Evolutionary conservation across 495 filamentous ascomycete species (phyloP), one percentile per base, ranked within the genome.

Genomic region (Emericellopsis terricola): DNA sequence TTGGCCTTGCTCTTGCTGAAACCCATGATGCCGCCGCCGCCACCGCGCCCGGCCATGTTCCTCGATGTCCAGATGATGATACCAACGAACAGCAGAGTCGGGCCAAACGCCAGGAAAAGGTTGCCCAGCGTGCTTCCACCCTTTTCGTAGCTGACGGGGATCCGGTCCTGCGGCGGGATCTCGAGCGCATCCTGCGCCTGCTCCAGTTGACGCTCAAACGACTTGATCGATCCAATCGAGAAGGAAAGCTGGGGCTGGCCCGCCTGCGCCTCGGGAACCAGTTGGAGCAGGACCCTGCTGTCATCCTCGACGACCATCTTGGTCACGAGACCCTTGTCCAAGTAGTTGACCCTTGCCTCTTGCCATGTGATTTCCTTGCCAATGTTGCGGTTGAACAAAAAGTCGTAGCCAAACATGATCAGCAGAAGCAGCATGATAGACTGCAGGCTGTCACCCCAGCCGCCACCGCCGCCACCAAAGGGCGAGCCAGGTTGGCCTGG

Each of bases 1-100:
- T 92, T 96, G 23, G 89, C 89, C 38, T 81, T 76, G 52, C 85
- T 94, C 67, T 85, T 86, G 34, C 85, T 78, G 48, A 96, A 93
- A 27, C 86, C 84, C 47, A 97, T 94, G 36, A 96, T 76, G 39
- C 85, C 84, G 45, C 73, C 71, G 39, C 77, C 76, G 41, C 69
- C 62, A 28, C 66, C 63, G 13, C 59, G 67, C 11, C 53, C 43
- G 19, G 54, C 48, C 16, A 74, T 73, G 47, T 81, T 72, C 20
- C 76, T 62, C 29, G 76, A 74, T 28, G 78, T 46, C 56, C 67
- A 94, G 48, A 77, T 66, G 23, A 92, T 64, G 38, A 77, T 65
- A 41, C 72, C 82, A 35, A 96, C 69, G 46, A 97, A 60, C n/a
- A 96, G 50, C 8, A 91, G 43, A 0, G 85, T 94, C 36, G 89